Percentiles rank a stretch among this genome's conserved stretches.
phyloP scores from a whole-genome alignment of 73 alveolate genomes.

The Tetrahymena elliotti region DNA sequence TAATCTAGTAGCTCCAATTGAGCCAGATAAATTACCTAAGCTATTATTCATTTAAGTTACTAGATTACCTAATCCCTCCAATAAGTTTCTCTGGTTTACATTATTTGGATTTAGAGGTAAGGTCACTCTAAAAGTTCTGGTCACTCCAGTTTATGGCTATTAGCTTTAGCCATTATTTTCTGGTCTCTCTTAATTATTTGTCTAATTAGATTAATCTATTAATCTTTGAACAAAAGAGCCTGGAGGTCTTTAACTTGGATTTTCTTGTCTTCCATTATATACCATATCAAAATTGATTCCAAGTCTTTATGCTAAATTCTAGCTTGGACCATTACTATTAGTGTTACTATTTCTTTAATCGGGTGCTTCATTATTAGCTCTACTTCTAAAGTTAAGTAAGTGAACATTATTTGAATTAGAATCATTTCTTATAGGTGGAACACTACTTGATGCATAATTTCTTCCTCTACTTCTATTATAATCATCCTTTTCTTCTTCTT shows the following conservation, averaged over 20 bases:
- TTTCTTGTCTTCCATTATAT: not conserved
- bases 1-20: not conserved
- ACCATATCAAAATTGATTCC: not conserved
- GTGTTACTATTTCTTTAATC: not conserved
- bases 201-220: not conserved
- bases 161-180: not conserved
- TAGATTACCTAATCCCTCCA: not conserved
- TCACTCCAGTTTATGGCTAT: not conserved
- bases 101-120: not conserved
- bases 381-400: not conserved
- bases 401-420: not conserved
- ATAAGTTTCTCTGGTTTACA: not conserved
- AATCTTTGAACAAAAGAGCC: not conserved
- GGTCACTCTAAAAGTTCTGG: not conserved
- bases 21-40: not conserved
- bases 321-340: not conserved
- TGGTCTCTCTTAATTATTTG: not conserved
- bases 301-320: not conserved
- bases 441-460: not conserved
- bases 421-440: not conserved
- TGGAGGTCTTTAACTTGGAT: not conserved
- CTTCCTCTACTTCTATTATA: not conserved
- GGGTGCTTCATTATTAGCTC: not conserved
- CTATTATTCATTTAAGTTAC: not conserved
- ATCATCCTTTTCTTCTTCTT: not conserved